phyloP scores from a whole-genome alignment of 1,139 yeast species.

The Lipomyces yarrowii region DNA sequence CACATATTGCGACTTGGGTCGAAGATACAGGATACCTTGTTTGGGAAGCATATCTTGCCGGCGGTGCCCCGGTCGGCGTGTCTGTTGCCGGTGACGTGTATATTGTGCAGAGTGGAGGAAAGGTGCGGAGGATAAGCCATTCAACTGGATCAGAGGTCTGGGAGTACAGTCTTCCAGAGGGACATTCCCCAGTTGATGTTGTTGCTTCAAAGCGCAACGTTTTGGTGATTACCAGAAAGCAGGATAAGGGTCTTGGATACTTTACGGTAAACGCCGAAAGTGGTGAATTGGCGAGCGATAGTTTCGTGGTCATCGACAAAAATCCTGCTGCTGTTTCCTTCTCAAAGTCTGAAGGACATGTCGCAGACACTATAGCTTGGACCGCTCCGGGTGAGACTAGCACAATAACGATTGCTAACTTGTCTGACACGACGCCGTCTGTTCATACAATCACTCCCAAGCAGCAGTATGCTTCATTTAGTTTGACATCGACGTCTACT shows the following conservation, averaged over 20 bases:
- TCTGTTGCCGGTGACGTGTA: slow-evolving; percentile 10
- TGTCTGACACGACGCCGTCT: background rate
- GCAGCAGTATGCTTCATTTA: background rate
- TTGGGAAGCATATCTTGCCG: slow-evolving; percentile 23
- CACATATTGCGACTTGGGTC: slow-evolving; percentile 16
- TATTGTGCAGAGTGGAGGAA: slow-evolving; percentile 19
- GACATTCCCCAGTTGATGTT: slow-evolving; percentile 15
- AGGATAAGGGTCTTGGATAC: slow-evolving; percentile 14
- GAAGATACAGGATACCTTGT: slow-evolving; percentile 18
- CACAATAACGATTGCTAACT: slow-evolving; percentile 13
- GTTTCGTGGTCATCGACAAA: slow-evolving; percentile 12
- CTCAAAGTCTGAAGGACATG: background rate
- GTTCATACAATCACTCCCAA: slow-evolving; percentile 7
- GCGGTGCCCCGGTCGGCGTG: slow-evolving; percentile 25
- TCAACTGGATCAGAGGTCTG: slow-evolving; percentile 17
- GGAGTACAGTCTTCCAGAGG: slow-evolving; percentile 11
- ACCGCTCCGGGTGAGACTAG: slow-evolving; percentile 9
- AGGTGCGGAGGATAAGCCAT: slow-evolving; percentile 6
- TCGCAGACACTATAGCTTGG: slow-evolving; percentile 10
- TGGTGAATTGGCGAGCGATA: background rate
- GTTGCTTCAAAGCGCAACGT: background rate
- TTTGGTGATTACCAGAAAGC: slow-evolving; percentile 17
- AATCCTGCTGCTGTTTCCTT: slow-evolving; percentile 18
- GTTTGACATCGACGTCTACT: background rate
- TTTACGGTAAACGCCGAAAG: slow-evolving; percentile 3